Evolutionary conservation across 2,329 filamentous ascomycete species (phyloP), one percentile per base, ranked within the genome.

Genomic region (Colletotrichum sp.): DNA sequence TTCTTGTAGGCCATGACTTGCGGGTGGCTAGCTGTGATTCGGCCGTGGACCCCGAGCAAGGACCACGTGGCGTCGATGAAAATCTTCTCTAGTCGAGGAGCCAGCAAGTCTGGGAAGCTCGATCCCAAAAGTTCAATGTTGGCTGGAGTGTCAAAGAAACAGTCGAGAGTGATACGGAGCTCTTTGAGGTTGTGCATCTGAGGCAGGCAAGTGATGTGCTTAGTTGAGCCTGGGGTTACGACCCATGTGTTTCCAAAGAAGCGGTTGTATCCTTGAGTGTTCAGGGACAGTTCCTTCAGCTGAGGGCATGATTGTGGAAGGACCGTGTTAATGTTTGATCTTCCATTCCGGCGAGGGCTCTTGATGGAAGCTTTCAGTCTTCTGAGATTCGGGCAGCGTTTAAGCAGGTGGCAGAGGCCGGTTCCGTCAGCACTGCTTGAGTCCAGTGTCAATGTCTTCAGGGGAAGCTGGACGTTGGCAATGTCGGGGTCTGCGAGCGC

Each of bases 111-210:
- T 3, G 55, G 28, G 16, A 76, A 39, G 6, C 15, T 30, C 9
- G 60, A 52, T 6, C 24, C 57, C 39, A 10, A 7, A 15, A 44
- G 9, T 8, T 76, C 13, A 12, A 62, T 21, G 8, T 5, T 16
- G 12, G 12, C 15, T 8, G 34, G 34, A 18, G 15, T 63, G 3
- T 28, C 7, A 18, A 76, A 55, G 16, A 76, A 69, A 32, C 52
- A 57, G 16, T 64, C 63, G 8, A 73, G 21, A 6, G 67, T 44
- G 26, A 76, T 69, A n/a, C 69, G 73, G 9, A 76, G 73, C 30
- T 76, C 69, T 34, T 34, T 49, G 4, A 76, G 32, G 10, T 64
- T 32, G 24, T 8, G 3, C 73, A 76, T 69, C 26, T 64, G n/a
- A 12, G 73, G 39, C 9, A 76, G 73, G 26, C 73, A 76, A 26